Evolutionary conservation across 2,329 filamentous ascomycete genomes (phyloP).

Genomic region (Atkinsonella hypoxylon): DNA sequence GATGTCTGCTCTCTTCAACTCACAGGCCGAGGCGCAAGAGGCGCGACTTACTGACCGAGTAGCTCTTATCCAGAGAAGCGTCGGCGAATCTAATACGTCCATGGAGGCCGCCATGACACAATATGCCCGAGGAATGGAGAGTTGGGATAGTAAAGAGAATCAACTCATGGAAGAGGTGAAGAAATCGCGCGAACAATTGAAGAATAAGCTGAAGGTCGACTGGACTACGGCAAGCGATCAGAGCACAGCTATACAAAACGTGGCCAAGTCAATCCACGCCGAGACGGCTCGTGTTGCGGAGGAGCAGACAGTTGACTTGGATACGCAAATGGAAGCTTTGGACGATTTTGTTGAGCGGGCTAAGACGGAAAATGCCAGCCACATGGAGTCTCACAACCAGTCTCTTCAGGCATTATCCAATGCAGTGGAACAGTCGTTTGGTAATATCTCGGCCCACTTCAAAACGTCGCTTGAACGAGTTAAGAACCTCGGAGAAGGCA

Average conservation of each 20-base stretch:
- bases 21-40: constrained; percentile 64
- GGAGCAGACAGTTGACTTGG: constrained; percentile 76
- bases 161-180: constrained; percentile 59
- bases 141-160: constrained; percentile 59
- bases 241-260: constrained; percentile 71
- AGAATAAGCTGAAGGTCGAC: constrained; percentile 73
- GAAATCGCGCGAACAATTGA: constrained; percentile 64
- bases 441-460: constrained; percentile 58
- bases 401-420: constrained; percentile 54
- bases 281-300: constrained; percentile 85
- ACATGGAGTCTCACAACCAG: constrained; percentile 57
- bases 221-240: constrained; percentile 71
- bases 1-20: constrained; percentile 64
- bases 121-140: constrained; percentile 61
- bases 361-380: constrained; percentile 64
- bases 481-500: constrained; percentile 54
- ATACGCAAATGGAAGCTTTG: constrained; percentile 76
- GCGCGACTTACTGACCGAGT: constrained; percentile 55
- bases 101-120: constrained; percentile 53
- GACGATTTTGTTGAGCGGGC: constrained; percentile 85
- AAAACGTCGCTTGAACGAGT: constrained; percentile 56
- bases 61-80: constrained; percentile 47
- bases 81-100: constrained; percentile 48
- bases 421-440: constrained; percentile 62
- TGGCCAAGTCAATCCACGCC: constrained; percentile 77